Conservation (phyloP, 345 rosid species). For the Citrus sp. region DNA sequence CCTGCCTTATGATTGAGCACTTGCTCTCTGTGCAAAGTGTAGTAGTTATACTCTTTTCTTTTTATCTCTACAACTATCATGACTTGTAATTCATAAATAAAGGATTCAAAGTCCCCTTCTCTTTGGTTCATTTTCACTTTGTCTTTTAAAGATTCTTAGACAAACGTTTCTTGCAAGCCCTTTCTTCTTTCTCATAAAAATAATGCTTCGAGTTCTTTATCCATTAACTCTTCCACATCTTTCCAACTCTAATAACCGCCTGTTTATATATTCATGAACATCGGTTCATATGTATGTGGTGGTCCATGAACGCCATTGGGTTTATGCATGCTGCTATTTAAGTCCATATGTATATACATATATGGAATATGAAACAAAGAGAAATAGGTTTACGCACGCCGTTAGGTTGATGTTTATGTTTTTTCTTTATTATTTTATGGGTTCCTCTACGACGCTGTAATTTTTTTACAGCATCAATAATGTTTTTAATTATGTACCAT, state of each 20-base stretch:
- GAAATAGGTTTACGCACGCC: too few relatives aligned
- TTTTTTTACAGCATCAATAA: too few relatives aligned
- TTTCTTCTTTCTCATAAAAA: constrained; percentile 7
- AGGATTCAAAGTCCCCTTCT: constrained; percentile 13
- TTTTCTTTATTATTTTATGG: too few relatives aligned
- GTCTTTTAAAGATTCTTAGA: constrained; percentile 39
- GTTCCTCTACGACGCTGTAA: too few relatives aligned
- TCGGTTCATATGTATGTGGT: not conserved
- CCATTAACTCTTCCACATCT: not conserved
- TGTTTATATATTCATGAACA: not conserved
- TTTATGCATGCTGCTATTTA: not conserved
- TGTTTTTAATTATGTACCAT: too few relatives aligned
- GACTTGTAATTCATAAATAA: constrained; percentile 15
- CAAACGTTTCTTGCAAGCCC: constrained; percentile 47
- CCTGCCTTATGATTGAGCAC: not conserved
- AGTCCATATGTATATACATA: not conserved
- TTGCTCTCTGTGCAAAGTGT: not conserved
- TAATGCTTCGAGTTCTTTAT: not conserved
- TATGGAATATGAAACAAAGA: not conserved
- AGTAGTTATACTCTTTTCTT: not conserved
- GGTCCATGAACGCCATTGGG: not conserved
- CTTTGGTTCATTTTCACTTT: constrained; percentile 26
- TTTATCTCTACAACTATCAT: not conserved
- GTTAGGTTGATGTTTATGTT: too few relatives aligned
- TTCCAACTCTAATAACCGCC: not conserved